These are phyloP conservation scores for Theobroma grandiflorum DNA, from an alignment of 441 rosid genomes.

Conservation along the genomic window DNA sequence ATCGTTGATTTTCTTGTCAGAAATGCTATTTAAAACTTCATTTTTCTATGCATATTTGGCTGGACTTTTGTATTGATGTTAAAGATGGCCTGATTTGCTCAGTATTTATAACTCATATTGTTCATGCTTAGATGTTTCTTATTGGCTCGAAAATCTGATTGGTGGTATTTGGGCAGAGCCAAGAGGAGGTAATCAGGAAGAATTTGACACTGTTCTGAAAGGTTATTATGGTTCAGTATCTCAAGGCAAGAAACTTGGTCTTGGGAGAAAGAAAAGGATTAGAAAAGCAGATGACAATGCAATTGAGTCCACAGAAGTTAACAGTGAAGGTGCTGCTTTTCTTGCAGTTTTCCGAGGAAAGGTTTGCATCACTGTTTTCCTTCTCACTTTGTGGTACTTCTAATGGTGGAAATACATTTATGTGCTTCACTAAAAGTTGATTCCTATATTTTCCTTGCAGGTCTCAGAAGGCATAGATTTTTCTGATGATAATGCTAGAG, in stretches of 20 bases:
- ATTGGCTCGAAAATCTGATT: constrained; percentile 29
- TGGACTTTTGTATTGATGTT: constrained; percentile 20
- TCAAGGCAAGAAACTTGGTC: constrained; percentile 43
- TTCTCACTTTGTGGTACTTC: neutral
- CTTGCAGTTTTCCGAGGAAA: constrained; percentile 98
- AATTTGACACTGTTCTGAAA: constrained; percentile 80
- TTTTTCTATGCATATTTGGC: constrained; percentile 21
- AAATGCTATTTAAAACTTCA: constrained; percentile 6
- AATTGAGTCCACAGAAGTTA: constrained; percentile 46
- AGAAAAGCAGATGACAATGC: constrained; percentile 55
- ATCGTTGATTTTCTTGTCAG: constrained; percentile 15
- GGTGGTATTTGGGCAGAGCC: constrained; percentile 68
- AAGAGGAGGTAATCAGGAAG: constrained; percentile 88
- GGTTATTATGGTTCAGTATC: constrained; percentile 72
- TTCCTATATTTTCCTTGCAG: constrained; percentile 52
- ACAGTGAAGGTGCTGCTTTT: constrained; percentile 83
- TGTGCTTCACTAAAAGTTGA: neutral
- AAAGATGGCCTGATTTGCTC: constrained; percentile 10
- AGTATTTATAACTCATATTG: constrained; percentile 16
- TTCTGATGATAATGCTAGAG: constrained; percentile 96
- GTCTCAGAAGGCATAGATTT: constrained; percentile 99
- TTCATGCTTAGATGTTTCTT: constrained; percentile 28
- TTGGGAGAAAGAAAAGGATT: constrained; percentile 60
- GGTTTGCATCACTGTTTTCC: constrained; percentile 48
- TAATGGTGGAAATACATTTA: neutral